Base-by-base conservation (phyloP, 352 stramenopile genomes). In the Pythium chondricola region DNA sequence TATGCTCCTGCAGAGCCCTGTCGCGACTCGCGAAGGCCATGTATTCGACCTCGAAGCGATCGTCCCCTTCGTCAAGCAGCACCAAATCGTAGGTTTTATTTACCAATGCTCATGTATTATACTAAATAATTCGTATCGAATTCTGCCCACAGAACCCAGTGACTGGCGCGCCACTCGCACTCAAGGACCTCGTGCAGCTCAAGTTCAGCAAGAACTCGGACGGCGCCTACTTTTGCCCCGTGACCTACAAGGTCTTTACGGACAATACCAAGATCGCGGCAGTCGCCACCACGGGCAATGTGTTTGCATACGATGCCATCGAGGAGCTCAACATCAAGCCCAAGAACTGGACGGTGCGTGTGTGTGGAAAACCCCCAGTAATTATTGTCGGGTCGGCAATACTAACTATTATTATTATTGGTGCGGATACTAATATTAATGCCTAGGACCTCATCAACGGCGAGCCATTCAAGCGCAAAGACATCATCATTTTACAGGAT, bases 311-410 rank as follows among this genome's bases (percentile, higher is more conserved):
- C 49, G 95, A 99, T 40, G 96, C 96, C 5, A 86, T 99, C 42
- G 72, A 98, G 31, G 97, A 99, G 68, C 85, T 99, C 20, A 99
- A 99, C 69, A 83, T 99, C 60, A 98, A 98, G 67, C 55, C 90
- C 6, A 99, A 98, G 65, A 98, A 98, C 74, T 98, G 90, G 71
- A 80, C 80, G 39, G 79, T 90, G 29, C 26, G 61, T 24, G 7
- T 6, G 53, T 44, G n/a, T n/a, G n/a, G n/a, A n/a, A n/a, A n/a
- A n/a, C n/a, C n/a, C n/a, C n/a, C n/a, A n/a, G n/a, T n/a, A n/a
- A n/a, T n/a, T n/a, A n/a, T n/a, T n/a, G n/a, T n/a, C n/a, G n/a
- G n/a, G n/a, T n/a, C n/a, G n/a, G n/a, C n/a, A n/a, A n/a, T n/a
- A n/a, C n/a, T n/a, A n/a, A n/a, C n/a, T n/a, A n/a, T n/a, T n/a